These are phyloP conservation scores for Pseudocercospora pini-densiflorae DNA, from an alignment of 2,329 filamentous ascomycete species.

Conservation along the genomic window DNA sequence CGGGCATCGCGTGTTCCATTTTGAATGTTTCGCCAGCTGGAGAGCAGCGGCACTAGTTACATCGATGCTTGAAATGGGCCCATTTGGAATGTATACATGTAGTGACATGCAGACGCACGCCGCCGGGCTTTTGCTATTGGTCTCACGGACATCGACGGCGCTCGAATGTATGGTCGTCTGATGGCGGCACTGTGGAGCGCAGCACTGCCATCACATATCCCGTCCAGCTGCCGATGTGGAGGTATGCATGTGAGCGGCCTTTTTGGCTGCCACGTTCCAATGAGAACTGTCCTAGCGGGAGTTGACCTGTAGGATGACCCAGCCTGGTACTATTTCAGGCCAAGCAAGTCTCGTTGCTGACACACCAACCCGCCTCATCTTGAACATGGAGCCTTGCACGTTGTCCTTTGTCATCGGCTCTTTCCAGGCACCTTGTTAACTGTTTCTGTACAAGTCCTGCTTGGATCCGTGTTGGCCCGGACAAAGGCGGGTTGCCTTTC, in stretches of 20 bases:
- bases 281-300: not conserved
- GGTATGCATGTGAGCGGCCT: not conserved
- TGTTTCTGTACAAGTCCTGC: slow-evolving; percentile 1
- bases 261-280: slow-evolving; percentile 2
- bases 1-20: not conserved
- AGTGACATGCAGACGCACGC: not conserved
- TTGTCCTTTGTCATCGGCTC: slow-evolving; percentile 10
- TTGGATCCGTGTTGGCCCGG: slow-evolving; percentile 2
- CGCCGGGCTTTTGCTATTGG: not conserved
- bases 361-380: slow-evolving; percentile 2
- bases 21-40: slow-evolving; percentile 4
- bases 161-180: not conserved
- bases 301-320: not conserved
- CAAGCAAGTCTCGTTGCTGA: not conserved
- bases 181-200: slow-evolving; percentile 5
- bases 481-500: not conserved
- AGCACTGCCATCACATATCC: slow-evolving; percentile 4
- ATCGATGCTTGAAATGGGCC: not conserved
- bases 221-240: not conserved
- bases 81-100: slow-evolving; percentile 9
- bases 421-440: slow-evolving; percentile 9
- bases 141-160: slow-evolving; percentile 6
- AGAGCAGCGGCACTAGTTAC: not conserved
- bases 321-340: not conserved
- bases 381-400: slow-evolving; percentile 7